Percentiles rank a stretch among this genome's conserved stretches.
Evolutionary conservation across 441 rosid species (phyloP).

Genomic region (Populus hybrid): DNA sequence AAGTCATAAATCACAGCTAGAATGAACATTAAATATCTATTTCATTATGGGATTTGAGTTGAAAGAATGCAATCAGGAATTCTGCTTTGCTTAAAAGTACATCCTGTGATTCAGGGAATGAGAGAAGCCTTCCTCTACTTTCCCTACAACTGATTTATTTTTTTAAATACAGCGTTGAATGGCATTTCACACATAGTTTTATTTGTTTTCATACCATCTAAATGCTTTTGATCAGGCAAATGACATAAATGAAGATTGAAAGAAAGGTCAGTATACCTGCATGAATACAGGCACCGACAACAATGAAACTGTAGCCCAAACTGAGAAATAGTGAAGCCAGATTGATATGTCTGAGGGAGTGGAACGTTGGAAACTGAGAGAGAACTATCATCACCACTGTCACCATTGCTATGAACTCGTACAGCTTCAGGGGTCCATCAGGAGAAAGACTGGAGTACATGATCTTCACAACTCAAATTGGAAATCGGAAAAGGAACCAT

Average conservation of each 20-base stretch:
- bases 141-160: not conserved
- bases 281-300: conserved; percentile 77
- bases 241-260: not conserved
- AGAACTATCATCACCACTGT: conserved; percentile 74
- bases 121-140: not conserved
- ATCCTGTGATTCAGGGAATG: not conserved
- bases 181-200: not conserved
- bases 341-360: conserved; percentile 91
- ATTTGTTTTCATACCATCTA: not conserved
- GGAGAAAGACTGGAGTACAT: conserved; percentile 75
- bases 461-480: conserved; percentile 43
- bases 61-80: not conserved
- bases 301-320: conserved; percentile 79
- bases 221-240: not conserved
- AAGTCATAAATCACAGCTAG: not conserved
- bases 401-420: conserved; percentile 88
- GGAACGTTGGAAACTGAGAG: conserved; percentile 91
- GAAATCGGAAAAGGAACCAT: conserved; percentile 7
- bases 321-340: conserved; percentile 74
- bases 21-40: not conserved
- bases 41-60: not conserved
- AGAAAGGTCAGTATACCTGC: conserved; percentile 56
- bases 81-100: not conserved
- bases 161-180: not conserved
- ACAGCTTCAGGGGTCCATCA: conserved; percentile 63